Conservation (phyloP, 306 rosid species). For the Cucumis hystrix region DNA sequence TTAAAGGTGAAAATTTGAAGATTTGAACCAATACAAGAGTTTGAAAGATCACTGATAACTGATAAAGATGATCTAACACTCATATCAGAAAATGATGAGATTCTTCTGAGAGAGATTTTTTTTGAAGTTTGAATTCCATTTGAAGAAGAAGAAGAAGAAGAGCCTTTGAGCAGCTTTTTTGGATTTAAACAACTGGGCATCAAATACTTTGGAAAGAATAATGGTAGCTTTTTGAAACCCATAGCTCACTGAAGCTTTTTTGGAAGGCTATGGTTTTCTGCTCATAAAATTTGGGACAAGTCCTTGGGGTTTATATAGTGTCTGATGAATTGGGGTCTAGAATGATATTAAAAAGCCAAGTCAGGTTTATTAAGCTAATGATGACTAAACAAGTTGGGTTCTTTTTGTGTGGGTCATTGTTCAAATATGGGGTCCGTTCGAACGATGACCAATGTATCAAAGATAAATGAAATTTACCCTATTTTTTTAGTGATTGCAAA, state of each 20-base stretch:
- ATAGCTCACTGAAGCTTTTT: constrained; percentile 14
- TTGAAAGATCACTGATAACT: constrained; percentile 64
- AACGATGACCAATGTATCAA: no score
- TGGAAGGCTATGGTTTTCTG: background rate
- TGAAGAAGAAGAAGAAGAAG: background rate
- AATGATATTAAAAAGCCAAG: background rate
- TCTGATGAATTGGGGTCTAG: background rate
- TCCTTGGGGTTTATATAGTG: background rate
- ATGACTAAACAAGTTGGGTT: background rate
- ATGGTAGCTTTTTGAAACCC: constrained; percentile 23
- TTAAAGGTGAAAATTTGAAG: constrained; percentile 56
- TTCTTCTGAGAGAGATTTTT: constrained; percentile 17
- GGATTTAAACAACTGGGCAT: constrained; percentile 36
- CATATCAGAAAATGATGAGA: constrained; percentile 53
- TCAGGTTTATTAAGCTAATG: background rate
- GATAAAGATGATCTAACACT: constrained; percentile 53
- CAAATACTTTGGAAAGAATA: constrained; percentile 17
- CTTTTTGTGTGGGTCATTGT: background rate
- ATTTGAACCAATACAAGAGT: constrained; percentile 57
- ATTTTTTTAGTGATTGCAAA: no score
- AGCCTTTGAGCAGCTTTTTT: background rate
- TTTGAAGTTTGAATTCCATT: background rate
- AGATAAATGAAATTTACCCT: no score
- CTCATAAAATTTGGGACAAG: background rate
- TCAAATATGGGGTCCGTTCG: background rate